phyloP scores from a whole-genome alignment of 139 green algal genomes.

The Coccomyxa sp. region DNA sequence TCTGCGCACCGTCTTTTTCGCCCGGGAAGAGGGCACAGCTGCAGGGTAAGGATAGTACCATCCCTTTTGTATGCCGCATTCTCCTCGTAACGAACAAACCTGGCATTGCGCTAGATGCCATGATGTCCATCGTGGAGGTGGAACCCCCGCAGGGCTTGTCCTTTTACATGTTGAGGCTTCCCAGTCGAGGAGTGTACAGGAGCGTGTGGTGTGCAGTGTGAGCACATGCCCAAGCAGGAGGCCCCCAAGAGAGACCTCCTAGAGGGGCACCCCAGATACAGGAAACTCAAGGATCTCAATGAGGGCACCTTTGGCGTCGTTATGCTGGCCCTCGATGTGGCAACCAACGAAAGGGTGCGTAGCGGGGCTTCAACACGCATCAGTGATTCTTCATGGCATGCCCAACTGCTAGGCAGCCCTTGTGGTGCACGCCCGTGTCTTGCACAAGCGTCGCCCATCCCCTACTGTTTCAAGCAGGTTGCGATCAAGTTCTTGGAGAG shows the following conservation, averaged over 20 bases:
- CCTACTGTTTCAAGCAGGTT: neutral
- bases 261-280: neutral
- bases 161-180: neutral
- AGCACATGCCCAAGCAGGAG: neutral
- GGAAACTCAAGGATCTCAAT: slow-evolving; percentile 9
- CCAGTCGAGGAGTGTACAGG: neutral
- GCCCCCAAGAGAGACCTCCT: neutral
- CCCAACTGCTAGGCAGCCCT: no score
- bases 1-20: no score
- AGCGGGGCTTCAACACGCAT: neutral
- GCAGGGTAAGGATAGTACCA: no score
- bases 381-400: neutral
- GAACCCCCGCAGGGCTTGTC: neutral
- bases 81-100: no score
- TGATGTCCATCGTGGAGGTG: no score
- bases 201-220: neutral
- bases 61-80: no score
- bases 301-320: neutral
- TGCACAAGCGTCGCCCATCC: neutral
- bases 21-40: no score
- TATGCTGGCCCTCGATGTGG: neutral
- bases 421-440: no score
- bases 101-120: no score
- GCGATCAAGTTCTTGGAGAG: slow-evolving; percentile 11
- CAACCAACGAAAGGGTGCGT: neutral